A percentile compares a stretch with the other conserved stretches of the same genome.
These are phyloP conservation scores for Botrytis fragariae DNA, from an alignment of 2,329 filamentous ascomycete species.

Conservation along the genomic window DNA sequence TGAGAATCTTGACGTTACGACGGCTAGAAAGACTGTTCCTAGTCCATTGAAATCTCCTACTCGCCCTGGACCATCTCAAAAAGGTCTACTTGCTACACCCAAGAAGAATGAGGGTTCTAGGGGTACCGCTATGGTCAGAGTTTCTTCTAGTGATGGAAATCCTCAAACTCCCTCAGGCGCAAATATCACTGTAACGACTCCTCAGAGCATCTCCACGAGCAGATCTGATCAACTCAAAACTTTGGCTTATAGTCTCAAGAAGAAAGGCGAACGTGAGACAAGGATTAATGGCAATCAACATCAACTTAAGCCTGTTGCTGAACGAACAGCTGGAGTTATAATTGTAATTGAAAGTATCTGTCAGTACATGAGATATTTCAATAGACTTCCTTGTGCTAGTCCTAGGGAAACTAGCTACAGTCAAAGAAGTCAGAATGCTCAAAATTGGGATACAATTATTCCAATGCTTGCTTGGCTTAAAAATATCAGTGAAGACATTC, in stretches of 20 bases:
- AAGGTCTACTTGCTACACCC: conserved; percentile 41
- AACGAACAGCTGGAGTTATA: conserved; percentile 32
- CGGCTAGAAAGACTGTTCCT: conserved; percentile 40
- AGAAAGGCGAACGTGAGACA: conserved; percentile 35
- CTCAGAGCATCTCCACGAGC: conserved; percentile 32
- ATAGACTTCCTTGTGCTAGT: conserved; percentile 16
- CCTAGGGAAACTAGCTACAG: conserved; percentile 38
- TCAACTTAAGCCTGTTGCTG: conserved; percentile 21
- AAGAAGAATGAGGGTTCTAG: conserved; percentile 42
- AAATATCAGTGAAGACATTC: conserved; percentile 11
- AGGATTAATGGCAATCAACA: conserved; percentile 26
- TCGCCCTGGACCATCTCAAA: conserved; percentile 29
- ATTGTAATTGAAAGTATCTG: conserved; percentile 35
- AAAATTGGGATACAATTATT: conserved; percentile 42
- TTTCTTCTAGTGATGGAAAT: conserved; percentile 43
- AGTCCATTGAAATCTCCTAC: conserved; percentile 39
- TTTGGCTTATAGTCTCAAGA: conserved; percentile 34
- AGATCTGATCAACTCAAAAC: conserved; percentile 15
- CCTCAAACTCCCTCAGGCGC: conserved; percentile 41
- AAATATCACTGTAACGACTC: conserved; percentile 34
- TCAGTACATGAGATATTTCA: conserved; percentile 36
- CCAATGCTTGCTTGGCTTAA: conserved; percentile 1
- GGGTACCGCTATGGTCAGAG: conserved; percentile 40
- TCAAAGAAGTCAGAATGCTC: not conserved
- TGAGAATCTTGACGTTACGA: conserved; percentile 36